Conservation (phyloP, 2,329 filamentous ascomycete genomes). For the Fusarium sp. region DNA sequence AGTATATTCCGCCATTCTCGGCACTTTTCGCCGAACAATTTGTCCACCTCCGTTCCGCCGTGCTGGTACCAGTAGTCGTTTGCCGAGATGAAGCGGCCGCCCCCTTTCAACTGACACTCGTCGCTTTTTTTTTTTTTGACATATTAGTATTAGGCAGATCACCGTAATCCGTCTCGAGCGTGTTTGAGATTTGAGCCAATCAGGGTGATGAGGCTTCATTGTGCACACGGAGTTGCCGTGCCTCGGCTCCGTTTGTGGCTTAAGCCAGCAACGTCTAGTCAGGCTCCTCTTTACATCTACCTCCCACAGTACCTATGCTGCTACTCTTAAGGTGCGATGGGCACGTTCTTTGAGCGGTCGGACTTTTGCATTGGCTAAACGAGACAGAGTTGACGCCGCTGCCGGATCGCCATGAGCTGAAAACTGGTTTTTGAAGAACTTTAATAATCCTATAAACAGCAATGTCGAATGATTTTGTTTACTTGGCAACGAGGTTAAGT, state of each 20-base stretch:
- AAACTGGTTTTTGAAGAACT: slow-evolving; percentile 24
- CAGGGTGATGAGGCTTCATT: slow-evolving; percentile 11
- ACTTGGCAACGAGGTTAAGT: neutral
- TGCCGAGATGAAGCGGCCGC: slow-evolving; percentile 35
- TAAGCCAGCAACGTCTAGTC: slow-evolving; percentile 12
- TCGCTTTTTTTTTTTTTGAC: slow-evolving; percentile 32
- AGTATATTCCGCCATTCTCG: slow-evolving; percentile 33
- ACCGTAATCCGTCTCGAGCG: slow-evolving; percentile 38
- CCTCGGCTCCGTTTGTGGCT: slow-evolving; percentile 30
- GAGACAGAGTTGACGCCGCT: slow-evolving; percentile 16
- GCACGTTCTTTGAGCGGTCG: slow-evolving; percentile 18
- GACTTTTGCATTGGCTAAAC: slow-evolving; percentile 29
- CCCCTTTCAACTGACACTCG: slow-evolving; percentile 20
- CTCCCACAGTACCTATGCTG: slow-evolving; percentile 26
- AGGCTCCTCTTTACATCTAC: neutral
- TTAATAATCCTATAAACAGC: neutral
- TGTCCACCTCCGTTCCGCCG: slow-evolving; percentile 35
- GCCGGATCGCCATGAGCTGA: slow-evolving; percentile 21
- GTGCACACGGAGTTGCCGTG: slow-evolving; percentile 41
- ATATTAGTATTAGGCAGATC: slow-evolving; percentile 22
- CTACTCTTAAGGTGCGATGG: neutral
- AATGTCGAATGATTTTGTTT: slow-evolving; percentile 6
- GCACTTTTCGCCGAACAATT: slow-evolving; percentile 34
- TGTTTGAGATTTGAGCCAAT: slow-evolving; percentile 39
- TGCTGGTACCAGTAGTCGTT: slow-evolving; percentile 36